Evolutionary conservation across 495 filamentous ascomycete species (phyloP).

Genomic region (Delitschia confertaspora): DNA sequence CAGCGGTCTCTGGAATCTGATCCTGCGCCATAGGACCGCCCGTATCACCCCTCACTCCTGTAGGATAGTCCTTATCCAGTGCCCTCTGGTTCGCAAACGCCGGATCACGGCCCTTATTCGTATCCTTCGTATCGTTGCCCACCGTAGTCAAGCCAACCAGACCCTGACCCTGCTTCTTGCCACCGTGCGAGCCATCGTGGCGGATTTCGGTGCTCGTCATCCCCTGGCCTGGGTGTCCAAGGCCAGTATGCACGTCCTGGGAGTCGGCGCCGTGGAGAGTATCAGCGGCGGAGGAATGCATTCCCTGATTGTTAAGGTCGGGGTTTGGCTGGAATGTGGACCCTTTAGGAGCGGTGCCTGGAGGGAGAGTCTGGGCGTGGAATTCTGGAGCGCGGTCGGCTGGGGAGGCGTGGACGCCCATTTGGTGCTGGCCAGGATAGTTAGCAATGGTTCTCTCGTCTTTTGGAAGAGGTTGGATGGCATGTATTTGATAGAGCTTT

Average conservation of each 20-base stretch:
- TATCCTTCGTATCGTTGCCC: conserved; percentile 1
- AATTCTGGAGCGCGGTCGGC: conserved; percentile 56
- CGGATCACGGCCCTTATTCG: conserved; percentile 22
- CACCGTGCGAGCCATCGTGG: conserved; percentile 43
- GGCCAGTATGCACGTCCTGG: conserved; percentile 48
- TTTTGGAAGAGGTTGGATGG: too few species aligned
- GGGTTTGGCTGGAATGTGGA: conserved; percentile 52
- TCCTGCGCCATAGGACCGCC: conserved; percentile 39
- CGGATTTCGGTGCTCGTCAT: conserved; percentile 50
- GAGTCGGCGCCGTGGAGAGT: conserved; percentile 58
- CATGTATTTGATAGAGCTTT: not conserved
- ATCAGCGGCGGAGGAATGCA: conserved; percentile 40
- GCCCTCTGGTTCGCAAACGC: conserved; percentile 31
- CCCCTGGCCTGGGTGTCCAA: conserved; percentile 54
- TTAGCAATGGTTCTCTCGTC: too few species aligned
- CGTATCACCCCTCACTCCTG: conserved; percentile 34
- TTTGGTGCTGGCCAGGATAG: conserved; percentile 52
- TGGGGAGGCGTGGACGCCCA: conserved; percentile 50
- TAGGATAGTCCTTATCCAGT: conserved; percentile 35
- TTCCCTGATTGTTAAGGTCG: conserved; percentile 35
- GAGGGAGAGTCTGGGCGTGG: conserved; percentile 48
- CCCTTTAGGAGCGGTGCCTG: conserved; percentile 57
- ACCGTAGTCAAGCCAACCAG: conserved; percentile 46
- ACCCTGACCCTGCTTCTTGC: conserved; percentile 45
- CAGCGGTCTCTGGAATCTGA: conserved; percentile 39